Base-by-base conservation (phyloP, 2,329 filamentous ascomycete species). In the Pseudopithomyces maydicus region DNA sequence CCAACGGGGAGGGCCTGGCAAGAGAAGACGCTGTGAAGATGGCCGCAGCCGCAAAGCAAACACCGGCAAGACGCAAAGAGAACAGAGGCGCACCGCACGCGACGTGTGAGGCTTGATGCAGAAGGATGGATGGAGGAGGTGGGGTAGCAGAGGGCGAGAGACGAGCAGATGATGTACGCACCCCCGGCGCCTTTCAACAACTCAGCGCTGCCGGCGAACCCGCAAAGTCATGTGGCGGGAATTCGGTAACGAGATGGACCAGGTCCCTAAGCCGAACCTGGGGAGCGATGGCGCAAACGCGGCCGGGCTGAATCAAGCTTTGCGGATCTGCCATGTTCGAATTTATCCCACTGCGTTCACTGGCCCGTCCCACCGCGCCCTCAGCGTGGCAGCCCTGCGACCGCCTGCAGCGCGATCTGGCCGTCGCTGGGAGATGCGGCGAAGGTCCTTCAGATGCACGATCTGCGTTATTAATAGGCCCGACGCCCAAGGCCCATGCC, bases 301-400 rank as follows among this genome's bases (percentile, higher is more conserved):
- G 43, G 46, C 55, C 57, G 58, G 67, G 66, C 68, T 63, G 65
- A 71, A 64, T 69, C 66, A 74, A 74, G 71, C 71, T 74, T 74
- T 73, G 54, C 55, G 59, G 67, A 72, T 72, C 69, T 63, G 59
- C 67, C 57, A 65, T 58, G 55, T 15, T 33, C 33, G 58, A 47
- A 59, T 62, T 51, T 59, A 63, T 57, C 56, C 60, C 62, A 48
- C 60, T 52, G 49, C 45, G 52, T 55, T 61, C 55, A 69, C 61
- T 70, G 68, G 66, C 57, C 62, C 67, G 67, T 63, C 58, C 58
- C 57, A 62, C 61, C 64, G 66, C 64, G 67, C 67, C 58, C 66
- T 55, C 20, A 46, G 47, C 54, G 54, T 56, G 48, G 45, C 45
- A 50, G 53, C 53, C 53, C 53, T 55, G 53, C 35, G 51, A 39